Percentiles rank a stretch among this genome's conserved stretches.
Evolutionary conservation across 768 basidiomycete species (phyloP).

Genomic region (Trametes sanguinea): DNA sequence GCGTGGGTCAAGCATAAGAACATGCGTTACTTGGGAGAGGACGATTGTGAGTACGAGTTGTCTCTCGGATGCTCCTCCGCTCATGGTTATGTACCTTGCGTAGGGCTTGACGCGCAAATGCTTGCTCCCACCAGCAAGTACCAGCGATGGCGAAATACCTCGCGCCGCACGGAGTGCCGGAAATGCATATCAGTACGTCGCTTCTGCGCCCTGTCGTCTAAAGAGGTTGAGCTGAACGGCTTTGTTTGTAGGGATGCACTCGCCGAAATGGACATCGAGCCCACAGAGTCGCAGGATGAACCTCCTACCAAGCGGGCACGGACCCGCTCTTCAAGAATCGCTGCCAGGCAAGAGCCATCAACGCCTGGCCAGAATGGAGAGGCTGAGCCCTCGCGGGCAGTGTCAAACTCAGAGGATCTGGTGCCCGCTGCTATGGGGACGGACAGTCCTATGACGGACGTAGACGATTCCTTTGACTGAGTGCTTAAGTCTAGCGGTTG

Average conservation of each 20-base stretch:
- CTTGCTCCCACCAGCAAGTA: conserved; percentile 49
- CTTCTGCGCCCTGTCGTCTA: not conserved
- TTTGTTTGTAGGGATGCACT: conserved; percentile 10
- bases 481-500: not conserved
- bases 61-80: not conserved
- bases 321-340: not conserved
- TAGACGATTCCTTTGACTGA: not conserved
- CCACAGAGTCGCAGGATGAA: not conserved
- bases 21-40: conserved; percentile 69
- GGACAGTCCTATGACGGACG: conserved; percentile 22
- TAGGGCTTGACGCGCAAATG: conserved; percentile 69
- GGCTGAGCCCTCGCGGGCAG: not conserved
- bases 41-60: conserved; percentile 52
- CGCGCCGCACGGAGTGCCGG: conserved; percentile 55
- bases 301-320: not conserved
- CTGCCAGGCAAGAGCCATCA: not conserved
- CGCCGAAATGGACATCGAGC: conserved; percentile 17
- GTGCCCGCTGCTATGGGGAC: conserved; percentile 13
- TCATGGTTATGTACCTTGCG: not conserved
- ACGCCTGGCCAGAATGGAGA: not conserved
- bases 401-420: not conserved
- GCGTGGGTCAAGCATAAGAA: conserved; percentile 58
- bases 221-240: not conserved
- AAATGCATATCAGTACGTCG: conserved; percentile 61
- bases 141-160: conserved; percentile 62